Evolutionary conservation across 1,139 yeast species (phyloP).

Genomic region (Pichia sp.): DNA sequence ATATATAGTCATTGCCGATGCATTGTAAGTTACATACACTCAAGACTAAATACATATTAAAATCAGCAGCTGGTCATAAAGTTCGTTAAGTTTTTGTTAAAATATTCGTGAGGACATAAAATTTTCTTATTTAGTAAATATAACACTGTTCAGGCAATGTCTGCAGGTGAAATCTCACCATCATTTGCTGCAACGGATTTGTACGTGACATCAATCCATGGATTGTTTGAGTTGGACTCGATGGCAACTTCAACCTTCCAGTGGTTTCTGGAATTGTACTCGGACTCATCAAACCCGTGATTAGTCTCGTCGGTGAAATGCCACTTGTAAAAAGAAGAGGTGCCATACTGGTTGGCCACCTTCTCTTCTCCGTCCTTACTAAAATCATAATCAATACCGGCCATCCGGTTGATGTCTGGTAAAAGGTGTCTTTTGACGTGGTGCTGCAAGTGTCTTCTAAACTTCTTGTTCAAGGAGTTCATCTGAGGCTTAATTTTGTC

Average conservation of each 20-base stretch:
- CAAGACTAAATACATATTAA: too few species aligned
- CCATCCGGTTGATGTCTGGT: slow-evolving; percentile 58
- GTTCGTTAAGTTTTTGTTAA: background rate
- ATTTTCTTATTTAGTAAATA: slow-evolving; percentile 2
- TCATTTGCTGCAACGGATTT: slow-evolving; percentile 20
- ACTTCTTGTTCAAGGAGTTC: slow-evolving; percentile 68
- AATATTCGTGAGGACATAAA: background rate
- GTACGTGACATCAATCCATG: slow-evolving; percentile 52
- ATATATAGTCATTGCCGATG: too few species aligned
- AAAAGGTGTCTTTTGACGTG: slow-evolving; percentile 69
- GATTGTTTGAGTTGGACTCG: slow-evolving; percentile 48
- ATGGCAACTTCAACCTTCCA: slow-evolving; percentile 55
- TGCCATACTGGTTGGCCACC: slow-evolving; percentile 36
- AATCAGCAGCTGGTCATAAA: background rate
- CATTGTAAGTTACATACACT: background rate
- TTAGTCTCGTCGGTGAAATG: slow-evolving; percentile 46
- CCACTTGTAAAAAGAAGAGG: slow-evolving; percentile 37
- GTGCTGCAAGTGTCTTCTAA: slow-evolving; percentile 70
- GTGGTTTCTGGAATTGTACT: slow-evolving; percentile 43
- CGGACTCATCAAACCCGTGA: slow-evolving; percentile 51
- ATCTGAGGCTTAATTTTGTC: slow-evolving; percentile 71
- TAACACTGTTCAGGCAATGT: background rate
- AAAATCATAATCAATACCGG: slow-evolving; percentile 42
- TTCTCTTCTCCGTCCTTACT: slow-evolving; percentile 28
- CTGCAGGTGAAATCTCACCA: background rate